These are phyloP conservation scores for Saxophila tyrrhenica DNA, from an alignment of 495 filamentous ascomycete species.

Conservation along the genomic window DNA sequence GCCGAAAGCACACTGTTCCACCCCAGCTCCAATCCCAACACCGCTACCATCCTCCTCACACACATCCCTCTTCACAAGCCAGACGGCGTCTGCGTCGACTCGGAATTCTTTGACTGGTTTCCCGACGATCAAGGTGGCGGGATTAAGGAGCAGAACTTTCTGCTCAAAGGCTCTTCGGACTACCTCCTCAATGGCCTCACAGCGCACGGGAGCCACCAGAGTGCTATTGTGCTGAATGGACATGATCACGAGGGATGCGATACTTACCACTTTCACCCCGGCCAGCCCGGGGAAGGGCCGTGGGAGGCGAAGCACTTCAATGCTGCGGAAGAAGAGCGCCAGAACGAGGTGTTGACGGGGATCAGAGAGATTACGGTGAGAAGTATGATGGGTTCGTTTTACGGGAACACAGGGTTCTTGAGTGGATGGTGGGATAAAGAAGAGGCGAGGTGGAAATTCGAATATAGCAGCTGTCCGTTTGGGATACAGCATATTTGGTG, in stretches of 20 bases:
- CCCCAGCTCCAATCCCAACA: constrained; percentile 51
- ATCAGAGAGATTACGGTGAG: constrained; percentile 86
- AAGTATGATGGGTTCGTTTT: constrained; percentile 97
- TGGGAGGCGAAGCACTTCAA: not conserved
- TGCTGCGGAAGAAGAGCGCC: not conserved
- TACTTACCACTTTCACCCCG: constrained; percentile 57
- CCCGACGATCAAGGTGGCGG: constrained; percentile 49
- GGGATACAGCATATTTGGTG: constrained; percentile 93
- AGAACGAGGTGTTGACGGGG: constrained; percentile 31
- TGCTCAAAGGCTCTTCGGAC: constrained; percentile 53
- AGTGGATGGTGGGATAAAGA: constrained; percentile 77
- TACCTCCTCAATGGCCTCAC: constrained; percentile 62
- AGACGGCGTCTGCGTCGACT: constrained; percentile 72
- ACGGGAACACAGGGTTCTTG: constrained; percentile 77
- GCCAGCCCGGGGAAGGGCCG: not conserved
- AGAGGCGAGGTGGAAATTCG: constrained; percentile 62
- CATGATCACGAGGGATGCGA: constrained; percentile 95
- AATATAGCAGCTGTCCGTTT: constrained; percentile 61
- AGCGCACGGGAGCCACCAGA: constrained; percentile 43
- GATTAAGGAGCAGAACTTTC: constrained; percentile 83
- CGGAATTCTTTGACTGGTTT: constrained; percentile 64
- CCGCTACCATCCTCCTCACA: constrained; percentile 65
- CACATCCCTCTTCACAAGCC: constrained; percentile 85
- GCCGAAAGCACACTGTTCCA: constrained; percentile 57
- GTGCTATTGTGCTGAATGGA: constrained; percentile 72